phyloP scores from a whole-genome alignment of 2,329 filamentous ascomycete genomes.

The Neofusicoccum sp. region DNA sequence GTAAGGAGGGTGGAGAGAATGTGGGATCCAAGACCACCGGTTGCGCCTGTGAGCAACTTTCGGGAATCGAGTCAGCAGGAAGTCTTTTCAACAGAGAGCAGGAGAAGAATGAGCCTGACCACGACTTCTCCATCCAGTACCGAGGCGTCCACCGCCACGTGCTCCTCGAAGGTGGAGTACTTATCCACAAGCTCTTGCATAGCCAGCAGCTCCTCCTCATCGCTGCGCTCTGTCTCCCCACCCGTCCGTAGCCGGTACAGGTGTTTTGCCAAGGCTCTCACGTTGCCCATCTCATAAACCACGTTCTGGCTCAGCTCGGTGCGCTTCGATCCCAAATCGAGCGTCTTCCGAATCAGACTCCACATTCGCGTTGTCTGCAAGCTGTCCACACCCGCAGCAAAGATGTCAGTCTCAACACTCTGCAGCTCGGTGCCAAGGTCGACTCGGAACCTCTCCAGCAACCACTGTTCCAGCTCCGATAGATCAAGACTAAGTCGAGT shows the following conservation, averaged over 20 bases:
- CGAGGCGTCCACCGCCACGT: constrained; percentile 21
- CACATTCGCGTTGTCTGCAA: constrained; percentile 59
- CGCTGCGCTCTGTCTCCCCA: constrained; percentile 29
- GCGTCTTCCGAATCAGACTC: constrained; percentile 28
- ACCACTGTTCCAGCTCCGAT: constrained; percentile 32
- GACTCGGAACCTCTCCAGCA: constrained; percentile 24
- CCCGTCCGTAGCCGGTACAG: constrained; percentile 46
- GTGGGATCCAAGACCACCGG: constrained; percentile 64
- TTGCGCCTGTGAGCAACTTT: constrained; percentile 59
- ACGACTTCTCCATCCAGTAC: constrained; percentile 21
- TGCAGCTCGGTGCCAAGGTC: constrained; percentile 20
- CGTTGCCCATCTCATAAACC: constrained; percentile 57
- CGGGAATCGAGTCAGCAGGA: background rate
- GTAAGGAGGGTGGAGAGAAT: constrained; percentile 43
- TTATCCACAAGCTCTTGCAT: constrained; percentile 49
- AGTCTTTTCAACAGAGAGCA: too few relatives aligned
- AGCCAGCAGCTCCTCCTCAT: constrained; percentile 44
- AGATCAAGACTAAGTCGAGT: constrained; percentile 25
- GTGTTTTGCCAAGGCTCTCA: constrained; percentile 46
- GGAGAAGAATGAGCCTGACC: background rate
- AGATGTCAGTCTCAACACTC: constrained; percentile 55
- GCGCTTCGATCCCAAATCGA: constrained; percentile 48
- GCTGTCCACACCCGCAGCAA: constrained; percentile 57
- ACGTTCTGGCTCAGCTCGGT: constrained; percentile 53
- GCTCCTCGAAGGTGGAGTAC: constrained; percentile 40